A percentile compares a stretch with the other conserved stretches of the same genome.
Conservation (phyloP, 176 grass and related monocot genomes). For the Bothriochloa decipiens region DNA sequence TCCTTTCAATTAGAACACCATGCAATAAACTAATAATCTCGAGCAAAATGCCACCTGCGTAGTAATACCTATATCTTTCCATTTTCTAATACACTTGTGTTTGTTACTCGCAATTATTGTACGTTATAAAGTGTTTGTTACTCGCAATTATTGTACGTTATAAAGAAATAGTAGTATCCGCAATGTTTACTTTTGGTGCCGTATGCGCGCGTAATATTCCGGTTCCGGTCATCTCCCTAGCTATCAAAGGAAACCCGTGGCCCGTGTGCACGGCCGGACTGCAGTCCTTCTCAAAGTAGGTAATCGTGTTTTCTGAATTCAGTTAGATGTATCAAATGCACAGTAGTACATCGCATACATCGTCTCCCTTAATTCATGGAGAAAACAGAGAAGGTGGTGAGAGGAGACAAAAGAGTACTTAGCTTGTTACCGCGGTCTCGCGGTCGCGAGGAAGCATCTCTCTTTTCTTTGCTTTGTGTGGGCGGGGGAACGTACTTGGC, state of each 20-base stretch:
- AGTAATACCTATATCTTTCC: background rate
- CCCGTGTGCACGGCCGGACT: too few species aligned
- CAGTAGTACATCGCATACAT: background rate
- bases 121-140: too few species aligned
- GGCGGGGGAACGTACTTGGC: conserved; percentile 6
- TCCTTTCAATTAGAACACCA: background rate
- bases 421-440: background rate
- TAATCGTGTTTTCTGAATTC: too few species aligned
- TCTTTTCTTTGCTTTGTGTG: background rate
- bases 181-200: too few species aligned
- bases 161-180: too few species aligned
- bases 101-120: too few species aligned
- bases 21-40: background rate
- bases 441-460: background rate
- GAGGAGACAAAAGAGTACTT: background rate
- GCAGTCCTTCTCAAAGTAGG: too few species aligned
- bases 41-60: background rate
- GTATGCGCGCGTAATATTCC: too few species aligned
- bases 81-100: too few species aligned
- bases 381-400: background rate
- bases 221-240: too few species aligned
- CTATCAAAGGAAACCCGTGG: too few species aligned
- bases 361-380: background rate
- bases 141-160: too few species aligned
- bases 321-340: background rate